A percentile compares a stretch with the other conserved stretches of the same genome.
These are phyloP conservation scores for Colletotrichum navitas DNA, from an alignment of 2,329 filamentous ascomycete species.

Conservation along the genomic window DNA sequence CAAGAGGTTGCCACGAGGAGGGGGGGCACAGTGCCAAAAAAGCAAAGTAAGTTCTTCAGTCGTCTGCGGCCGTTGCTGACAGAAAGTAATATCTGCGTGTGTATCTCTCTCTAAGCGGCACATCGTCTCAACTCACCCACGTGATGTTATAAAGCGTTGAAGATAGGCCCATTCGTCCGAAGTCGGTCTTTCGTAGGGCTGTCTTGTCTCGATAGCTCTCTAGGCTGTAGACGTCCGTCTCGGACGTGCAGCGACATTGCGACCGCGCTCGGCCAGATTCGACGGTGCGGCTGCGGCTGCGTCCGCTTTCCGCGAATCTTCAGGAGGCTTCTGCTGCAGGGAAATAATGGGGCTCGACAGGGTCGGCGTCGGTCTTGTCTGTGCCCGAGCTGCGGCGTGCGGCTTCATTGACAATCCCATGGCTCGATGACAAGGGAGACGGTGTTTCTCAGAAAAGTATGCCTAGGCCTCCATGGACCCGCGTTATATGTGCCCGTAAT, in stretches of 20 bases:
- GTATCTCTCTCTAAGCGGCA: not conserved
- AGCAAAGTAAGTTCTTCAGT: not conserved
- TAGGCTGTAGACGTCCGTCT: not conserved
- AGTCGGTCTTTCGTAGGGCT: slow-evolving; percentile 15
- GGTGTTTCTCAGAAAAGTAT: not conserved
- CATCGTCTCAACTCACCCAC: slow-evolving; percentile 14
- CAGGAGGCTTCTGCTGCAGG: slow-evolving; percentile 4
- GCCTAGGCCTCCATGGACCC: too few relatives aligned
- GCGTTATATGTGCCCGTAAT: not conserved
- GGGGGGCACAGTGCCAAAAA: not conserved
- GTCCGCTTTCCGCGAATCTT: slow-evolving; percentile 4
- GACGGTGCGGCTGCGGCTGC: slow-evolving; percentile 6
- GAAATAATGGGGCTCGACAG: not conserved
- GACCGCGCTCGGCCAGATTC: slow-evolving; percentile 16
- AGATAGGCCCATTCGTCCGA: slow-evolving; percentile 17
- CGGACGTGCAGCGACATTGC: slow-evolving; percentile 11
- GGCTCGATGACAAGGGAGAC: not conserved
- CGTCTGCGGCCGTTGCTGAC: not conserved
- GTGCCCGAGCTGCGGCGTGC: not conserved
- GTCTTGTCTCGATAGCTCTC: slow-evolving; percentile 4
- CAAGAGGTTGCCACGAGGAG: not conserved
- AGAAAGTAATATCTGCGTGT: not conserved
- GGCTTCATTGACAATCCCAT: not conserved
- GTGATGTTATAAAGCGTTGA: not conserved
- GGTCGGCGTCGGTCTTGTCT: not conserved